Evolutionary conservation across 2,329 filamentous ascomycete species (phyloP), one percentile per base, ranked within the genome.

Genomic region (Diaporthe ampelina): DNA sequence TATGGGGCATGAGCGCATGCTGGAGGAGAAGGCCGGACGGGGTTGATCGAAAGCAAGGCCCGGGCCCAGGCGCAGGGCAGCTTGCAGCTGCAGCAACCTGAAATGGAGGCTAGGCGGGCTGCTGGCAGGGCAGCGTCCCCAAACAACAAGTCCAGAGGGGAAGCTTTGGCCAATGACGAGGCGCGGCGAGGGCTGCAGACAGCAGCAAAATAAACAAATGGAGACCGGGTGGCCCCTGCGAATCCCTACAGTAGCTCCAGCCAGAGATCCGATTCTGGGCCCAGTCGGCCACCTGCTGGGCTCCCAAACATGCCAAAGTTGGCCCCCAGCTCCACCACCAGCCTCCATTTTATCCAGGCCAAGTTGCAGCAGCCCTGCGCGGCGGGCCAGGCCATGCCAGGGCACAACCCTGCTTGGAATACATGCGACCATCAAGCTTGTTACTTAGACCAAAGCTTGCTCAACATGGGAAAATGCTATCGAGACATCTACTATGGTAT

Each of bases 151-250:
- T 21, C 24, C 6, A 48, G 37, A 26, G 15, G 15, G 68, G 43
- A 17, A 63, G 70, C 45, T 63, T 43, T 43, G 57, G n/a, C 70
- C 70, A 72, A 72, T 72, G 57, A 63, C 70, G 70, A 45, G 48
- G 57, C 63, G 29, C 45, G 63, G 13, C 9, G 29, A 32, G 13
- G n/a, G 21, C 9, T 63, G 69, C 56, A 54, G 45, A 54, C 57
- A 8, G 43, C 45, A 37, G 58, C 43, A 72, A 72, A 63, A 72
- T 72, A 72, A 72, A 72, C 70, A 72, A 72, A 32, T 61, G 70
- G 57, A 40, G 24, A 29, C 70, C 26, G 57, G 70, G 48, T n/a
- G 13, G n/a, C 70, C 70, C 70, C 70, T 72, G 70, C 59, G 8
- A 63, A 4, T 24, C 32, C 69, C 56, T 54, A 54, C 63, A 68